A percentile compares a stretch with the other conserved stretches of the same genome.
Conservation (phyloP, 2,329 filamentous ascomycete species). For the Decorospora gaudefroyi region DNA sequence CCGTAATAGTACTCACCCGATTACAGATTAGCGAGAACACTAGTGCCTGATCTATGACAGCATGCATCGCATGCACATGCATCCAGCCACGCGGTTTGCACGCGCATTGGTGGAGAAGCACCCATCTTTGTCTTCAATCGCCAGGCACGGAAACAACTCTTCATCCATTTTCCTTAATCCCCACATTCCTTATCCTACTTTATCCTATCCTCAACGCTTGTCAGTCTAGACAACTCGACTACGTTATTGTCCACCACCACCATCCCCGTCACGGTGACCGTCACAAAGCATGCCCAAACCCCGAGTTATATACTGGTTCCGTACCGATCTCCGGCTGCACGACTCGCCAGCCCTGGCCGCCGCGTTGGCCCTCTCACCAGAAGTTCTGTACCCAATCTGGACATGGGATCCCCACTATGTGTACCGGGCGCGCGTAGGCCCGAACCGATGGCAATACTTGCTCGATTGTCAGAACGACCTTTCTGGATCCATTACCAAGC, state of each 20-base stretch:
- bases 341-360: conserved; percentile 75
- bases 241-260: not conserved
- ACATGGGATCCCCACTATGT: conserved; percentile 84
- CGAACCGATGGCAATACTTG: conserved; percentile 74
- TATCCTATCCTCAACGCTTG: not conserved
- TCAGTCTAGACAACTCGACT: not conserved
- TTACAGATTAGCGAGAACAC: conserved; percentile 13
- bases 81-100: conserved; percentile 24
- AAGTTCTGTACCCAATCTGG: conserved; percentile 73
- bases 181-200: not conserved
- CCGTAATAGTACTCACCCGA: no score
- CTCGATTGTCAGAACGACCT: conserved; percentile 75
- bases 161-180: no score
- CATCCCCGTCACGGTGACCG: not conserved
- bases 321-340: conserved; percentile 76
- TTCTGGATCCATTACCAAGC: conserved; percentile 66
- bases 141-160: no score
- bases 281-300: conserved; percentile 46
- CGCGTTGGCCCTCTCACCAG: conserved; percentile 70
- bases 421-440: conserved; percentile 69
- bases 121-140: not conserved
- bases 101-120: conserved; percentile 12
- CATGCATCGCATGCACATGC: no score
- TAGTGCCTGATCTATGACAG: conserved; percentile 37
- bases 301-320: conserved; percentile 76